Percentiles rank a stretch among this genome's conserved stretches.
These are phyloP conservation scores for Acmispon strigosus DNA, from an alignment of 306 rosid species.

Conservation along the genomic window DNA sequence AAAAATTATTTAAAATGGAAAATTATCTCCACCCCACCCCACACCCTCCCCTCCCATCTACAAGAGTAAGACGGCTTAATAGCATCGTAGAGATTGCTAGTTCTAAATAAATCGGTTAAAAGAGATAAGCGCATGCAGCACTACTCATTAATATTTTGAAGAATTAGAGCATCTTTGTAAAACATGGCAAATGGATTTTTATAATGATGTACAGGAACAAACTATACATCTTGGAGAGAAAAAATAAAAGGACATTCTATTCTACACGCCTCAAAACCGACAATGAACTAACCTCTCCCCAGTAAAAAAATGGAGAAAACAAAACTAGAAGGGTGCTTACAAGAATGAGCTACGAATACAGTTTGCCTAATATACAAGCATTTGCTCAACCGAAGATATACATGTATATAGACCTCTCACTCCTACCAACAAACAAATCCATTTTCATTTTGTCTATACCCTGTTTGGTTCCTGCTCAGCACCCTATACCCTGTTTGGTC, in stretches of 20 bases:
- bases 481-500: conserved; percentile 10
- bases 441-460: conserved; percentile 1
- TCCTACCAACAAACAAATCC: conserved; percentile 16
- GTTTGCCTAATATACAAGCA: conserved; percentile 25
- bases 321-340: conserved; percentile 30
- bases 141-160: neutral
- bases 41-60: too few species aligned
- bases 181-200: conserved; percentile 18
- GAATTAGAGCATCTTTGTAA: neutral
- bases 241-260: conserved; percentile 15
- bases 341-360: conserved; percentile 30
- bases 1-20: too few species aligned
- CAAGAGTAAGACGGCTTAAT: too few species aligned
- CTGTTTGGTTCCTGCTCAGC: neutral
- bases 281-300: conserved; percentile 23
- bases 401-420: neutral
- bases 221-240: conserved; percentile 24
- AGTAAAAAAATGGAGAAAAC: conserved; percentile 25
- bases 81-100: too few species aligned
- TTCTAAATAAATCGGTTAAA: too few species aligned
- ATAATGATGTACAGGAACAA: conserved; percentile 29
- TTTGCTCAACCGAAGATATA: conserved; percentile 9
- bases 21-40: too few species aligned
- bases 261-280: conserved; percentile 32
- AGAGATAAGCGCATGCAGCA: too few species aligned